A percentile compares a stretch with the other conserved stretches of the same genome.
Evolutionary conservation across 495 filamentous ascomycete genomes (phyloP).

Genomic region (Chaetomium fimeti): DNA sequence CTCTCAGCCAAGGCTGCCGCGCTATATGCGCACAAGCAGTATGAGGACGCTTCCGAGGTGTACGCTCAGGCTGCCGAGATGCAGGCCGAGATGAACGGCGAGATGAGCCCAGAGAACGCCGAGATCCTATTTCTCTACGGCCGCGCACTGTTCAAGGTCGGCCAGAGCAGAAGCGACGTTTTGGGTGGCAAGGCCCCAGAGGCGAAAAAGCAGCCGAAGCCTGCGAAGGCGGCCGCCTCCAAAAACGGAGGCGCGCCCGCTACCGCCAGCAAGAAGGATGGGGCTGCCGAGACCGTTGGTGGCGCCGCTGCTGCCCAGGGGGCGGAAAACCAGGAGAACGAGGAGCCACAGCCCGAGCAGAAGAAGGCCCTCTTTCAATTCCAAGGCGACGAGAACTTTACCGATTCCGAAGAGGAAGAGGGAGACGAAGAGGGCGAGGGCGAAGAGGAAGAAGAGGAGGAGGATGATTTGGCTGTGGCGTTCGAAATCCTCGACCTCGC

Average conservation of each 20-base stretch:
- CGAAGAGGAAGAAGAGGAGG: slow-evolving; percentile 66
- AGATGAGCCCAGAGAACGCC: slow-evolving; percentile 83
- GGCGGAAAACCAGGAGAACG: slow-evolving; percentile 37
- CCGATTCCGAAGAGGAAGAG: slow-evolving; percentile 68
- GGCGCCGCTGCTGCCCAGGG: slow-evolving; percentile 43
- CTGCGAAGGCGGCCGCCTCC: slow-evolving; percentile 25
- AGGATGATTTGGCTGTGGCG: slow-evolving; percentile 86
- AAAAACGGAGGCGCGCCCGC: slow-evolving; percentile 20
- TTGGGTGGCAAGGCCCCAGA: slow-evolving; percentile 76
- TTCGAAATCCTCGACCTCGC: slow-evolving; percentile 91
- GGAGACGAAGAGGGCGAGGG: slow-evolving; percentile 41
- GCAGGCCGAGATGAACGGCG: slow-evolving; percentile 88
- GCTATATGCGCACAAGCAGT: slow-evolving; percentile 79
- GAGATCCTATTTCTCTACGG: slow-evolving; percentile 93
- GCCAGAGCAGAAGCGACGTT: slow-evolving; percentile 90
- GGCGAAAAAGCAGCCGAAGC: slow-evolving; percentile 51
- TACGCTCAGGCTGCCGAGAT: slow-evolving; percentile 87
- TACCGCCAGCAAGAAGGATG: slow-evolving; percentile 32
- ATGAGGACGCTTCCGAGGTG: slow-evolving; percentile 75
- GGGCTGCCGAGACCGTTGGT: slow-evolving; percentile 31
- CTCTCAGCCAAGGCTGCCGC: slow-evolving; percentile 55
- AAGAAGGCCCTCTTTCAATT: slow-evolving; percentile 85
- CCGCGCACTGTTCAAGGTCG: slow-evolving; percentile 86
- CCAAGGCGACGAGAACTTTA: slow-evolving; percentile 90
- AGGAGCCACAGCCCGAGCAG: slow-evolving; percentile 33